A percentile compares a stretch with the other conserved stretches of the same genome.
Evolutionary conservation across 768 basidiomycete species (phyloP).

Genomic region (Tephrocybe sp.): DNA sequence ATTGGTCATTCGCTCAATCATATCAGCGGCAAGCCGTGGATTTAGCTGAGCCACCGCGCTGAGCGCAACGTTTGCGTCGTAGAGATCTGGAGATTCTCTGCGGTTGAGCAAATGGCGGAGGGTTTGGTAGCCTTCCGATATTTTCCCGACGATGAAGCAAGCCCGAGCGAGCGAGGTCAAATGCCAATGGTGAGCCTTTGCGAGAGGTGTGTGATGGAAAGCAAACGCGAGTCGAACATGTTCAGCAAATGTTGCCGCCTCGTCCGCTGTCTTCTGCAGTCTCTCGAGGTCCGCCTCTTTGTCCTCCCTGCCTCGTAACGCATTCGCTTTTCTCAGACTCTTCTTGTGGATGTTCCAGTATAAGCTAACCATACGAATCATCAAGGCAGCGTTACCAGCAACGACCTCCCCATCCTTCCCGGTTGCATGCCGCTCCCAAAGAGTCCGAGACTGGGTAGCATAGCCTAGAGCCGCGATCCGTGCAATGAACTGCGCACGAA

Average conservation of each 20-base stretch:
- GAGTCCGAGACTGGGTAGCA: conserved; percentile 42
- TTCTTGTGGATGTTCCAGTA: conserved; percentile 30
- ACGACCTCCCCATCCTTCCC: conserved; percentile 42
- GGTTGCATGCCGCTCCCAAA: conserved; percentile 58
- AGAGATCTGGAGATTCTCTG: conserved; percentile 54
- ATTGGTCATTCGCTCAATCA: conserved; percentile 52
- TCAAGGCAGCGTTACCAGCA: conserved; percentile 40
- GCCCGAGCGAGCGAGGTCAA: conserved; percentile 65
- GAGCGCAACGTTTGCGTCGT: conserved; percentile 67
- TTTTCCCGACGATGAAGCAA: conserved; percentile 54
- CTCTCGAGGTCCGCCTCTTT: conserved; percentile 7
- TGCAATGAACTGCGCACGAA: conserved; percentile 51
- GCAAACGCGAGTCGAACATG: conserved; percentile 46
- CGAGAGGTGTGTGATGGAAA: conserved; percentile 44
- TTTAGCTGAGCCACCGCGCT: conserved; percentile 49
- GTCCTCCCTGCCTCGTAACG: background rate
- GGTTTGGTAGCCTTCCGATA: conserved; percentile 44
- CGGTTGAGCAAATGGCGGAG: conserved; percentile 48
- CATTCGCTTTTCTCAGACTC: conserved; percentile 10
- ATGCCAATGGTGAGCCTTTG: conserved; percentile 43
- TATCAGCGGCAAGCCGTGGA: conserved; percentile 42
- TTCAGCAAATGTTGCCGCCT: conserved; percentile 39
- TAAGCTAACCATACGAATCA: conserved; percentile 54
- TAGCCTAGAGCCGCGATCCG: conserved; percentile 47
- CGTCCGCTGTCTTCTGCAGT: conserved; percentile 18